Evolutionary conservation across 1,284 basidiomycete species (phyloP).

Genomic region (Ustilago curta): DNA sequence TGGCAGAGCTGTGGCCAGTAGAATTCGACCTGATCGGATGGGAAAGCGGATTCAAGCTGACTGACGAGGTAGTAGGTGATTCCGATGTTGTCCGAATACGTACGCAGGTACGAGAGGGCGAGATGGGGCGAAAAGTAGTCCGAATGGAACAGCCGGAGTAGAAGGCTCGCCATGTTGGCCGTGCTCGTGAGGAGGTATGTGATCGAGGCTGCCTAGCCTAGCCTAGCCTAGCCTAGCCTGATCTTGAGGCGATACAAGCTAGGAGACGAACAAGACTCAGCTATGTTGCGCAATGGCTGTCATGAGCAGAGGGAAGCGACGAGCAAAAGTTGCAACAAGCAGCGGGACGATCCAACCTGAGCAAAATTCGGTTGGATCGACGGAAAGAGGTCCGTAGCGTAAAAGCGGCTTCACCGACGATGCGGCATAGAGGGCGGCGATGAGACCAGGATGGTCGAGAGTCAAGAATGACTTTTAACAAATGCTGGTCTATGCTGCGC

Average conservation of each 20-base stretch:
- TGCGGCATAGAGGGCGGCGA: not conserved
- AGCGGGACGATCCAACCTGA: not conserved
- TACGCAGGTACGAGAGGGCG: slow-evolving; percentile 66
- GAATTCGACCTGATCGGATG: slow-evolving; percentile 63
- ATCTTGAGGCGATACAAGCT: not conserved
- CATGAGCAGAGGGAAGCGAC: slow-evolving; percentile 2
- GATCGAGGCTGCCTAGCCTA: not conserved
- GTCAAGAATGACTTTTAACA: slow-evolving; percentile 12
- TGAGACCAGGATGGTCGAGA: not conserved
- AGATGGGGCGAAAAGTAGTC: slow-evolving; percentile 68
- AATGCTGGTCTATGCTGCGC: too few species aligned
- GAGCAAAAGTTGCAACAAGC: not conserved
- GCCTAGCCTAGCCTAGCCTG: not conserved
- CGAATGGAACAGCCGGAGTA: slow-evolving; percentile 67
- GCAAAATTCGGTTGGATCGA: too few species aligned
- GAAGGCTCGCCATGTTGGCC: slow-evolving; percentile 60
- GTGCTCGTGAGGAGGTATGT: not conserved
- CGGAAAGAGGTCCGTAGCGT: not conserved
- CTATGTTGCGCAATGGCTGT: not conserved
- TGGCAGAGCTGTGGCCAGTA: slow-evolving; percentile 69
- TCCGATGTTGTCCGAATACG: slow-evolving; percentile 67
- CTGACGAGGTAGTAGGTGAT: slow-evolving; percentile 68
- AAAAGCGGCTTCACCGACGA: not conserved
- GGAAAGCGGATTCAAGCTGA: slow-evolving; percentile 59
- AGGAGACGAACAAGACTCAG: not conserved